A percentile compares a stretch with the other conserved stretches of the same genome.
Evolutionary conservation across 768 basidiomycete species (phyloP).

Genomic region (Mycena belliarum): DNA sequence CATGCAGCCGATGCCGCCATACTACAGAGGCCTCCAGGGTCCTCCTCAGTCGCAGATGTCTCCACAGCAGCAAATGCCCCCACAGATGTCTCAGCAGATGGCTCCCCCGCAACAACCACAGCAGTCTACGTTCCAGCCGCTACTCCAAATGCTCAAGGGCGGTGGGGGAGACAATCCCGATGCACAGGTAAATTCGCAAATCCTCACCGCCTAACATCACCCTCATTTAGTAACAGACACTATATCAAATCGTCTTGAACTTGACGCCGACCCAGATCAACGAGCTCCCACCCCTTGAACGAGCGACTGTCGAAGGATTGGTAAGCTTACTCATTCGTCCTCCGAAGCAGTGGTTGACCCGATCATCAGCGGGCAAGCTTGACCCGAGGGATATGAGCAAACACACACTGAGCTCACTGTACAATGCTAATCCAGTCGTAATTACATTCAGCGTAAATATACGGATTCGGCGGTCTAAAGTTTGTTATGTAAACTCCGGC

Average conservation of each 20-base stretch:
- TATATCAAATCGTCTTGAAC: constrained; percentile 32
- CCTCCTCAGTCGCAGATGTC: constrained; percentile 8
- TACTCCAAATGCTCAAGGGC: constrained; percentile 31
- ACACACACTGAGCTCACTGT: background rate
- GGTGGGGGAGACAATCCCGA: background rate
- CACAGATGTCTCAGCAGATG: constrained; percentile 27
- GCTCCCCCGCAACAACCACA: constrained; percentile 29
- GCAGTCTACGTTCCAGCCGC: constrained; percentile 30
- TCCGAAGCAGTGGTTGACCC: background rate
- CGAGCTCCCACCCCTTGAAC: constrained; percentile 36
- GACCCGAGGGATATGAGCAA: constrained; percentile 2
- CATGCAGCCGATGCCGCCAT: constrained; percentile 31
- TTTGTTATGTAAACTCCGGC: constrained; percentile 44
- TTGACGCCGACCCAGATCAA: constrained; percentile 54
- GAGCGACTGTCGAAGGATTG: constrained; percentile 23
- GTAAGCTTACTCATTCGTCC: background rate
- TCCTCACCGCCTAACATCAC: constrained; percentile 24
- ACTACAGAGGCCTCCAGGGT: constrained; percentile 29
- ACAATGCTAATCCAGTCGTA: background rate
- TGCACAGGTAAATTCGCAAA: constrained; percentile 23
- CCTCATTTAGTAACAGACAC: constrained; percentile 24
- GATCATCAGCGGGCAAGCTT: background rate
- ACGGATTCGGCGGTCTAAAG: constrained; percentile 26
- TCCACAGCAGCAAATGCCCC: constrained; percentile 28
- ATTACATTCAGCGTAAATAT: background rate